Base-by-base conservation (phyloP, 2,329 filamentous ascomycete species). In the Penicillium sclerotigenum region DNA sequence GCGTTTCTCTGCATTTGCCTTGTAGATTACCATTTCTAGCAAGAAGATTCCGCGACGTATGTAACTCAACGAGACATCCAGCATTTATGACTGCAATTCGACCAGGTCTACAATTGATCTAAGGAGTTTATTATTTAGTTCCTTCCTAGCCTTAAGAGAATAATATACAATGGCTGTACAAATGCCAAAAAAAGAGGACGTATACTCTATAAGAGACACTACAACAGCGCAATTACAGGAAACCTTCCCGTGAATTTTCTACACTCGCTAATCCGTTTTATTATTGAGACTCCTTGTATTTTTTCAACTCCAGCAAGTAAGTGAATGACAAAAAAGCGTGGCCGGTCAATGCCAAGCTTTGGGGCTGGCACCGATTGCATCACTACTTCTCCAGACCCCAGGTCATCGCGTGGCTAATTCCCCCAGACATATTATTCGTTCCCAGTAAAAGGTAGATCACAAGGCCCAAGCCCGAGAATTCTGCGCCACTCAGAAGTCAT, bases 351-450 rank as follows among this genome's bases (percentile, higher is more conserved):
- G 43, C 53, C 51, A 53, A 55, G 47, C 45, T 53, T 56, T 40
- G 46, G 37, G 38, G 45, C 49, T 53, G 53, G 42, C 61, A 57
- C 59, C 54, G 45, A 61, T 60, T 45, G 55, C 61, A 62, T 59
- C 58, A 62, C 42, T 42, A 43, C 20, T 29, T 31, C 28, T 10
- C 34, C 24, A 13, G 43, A 31, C 34, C 18, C 28, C 48, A 50
- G 41, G 24, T 18, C 13, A 57, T 16, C 20, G 18, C 37, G 40
- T 42, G 40, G 40, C 10, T n/a, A 18, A 7, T 22, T 34, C 3
- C 20, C 47, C 38, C 45, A 13, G 29, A 4, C 16, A 45, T 54
- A 10, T 31, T 14, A 51, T 46, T 62, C 38, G 57, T 56, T 47
- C 47, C 54, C 22, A 14, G n/a, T 24, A 45, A 46, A 20, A 26